Evolutionary conservation across 371 early-diverging fungal species (phyloP), one percentile per base, ranked within the genome.

Genomic region (Rhizopus sp.): DNA sequence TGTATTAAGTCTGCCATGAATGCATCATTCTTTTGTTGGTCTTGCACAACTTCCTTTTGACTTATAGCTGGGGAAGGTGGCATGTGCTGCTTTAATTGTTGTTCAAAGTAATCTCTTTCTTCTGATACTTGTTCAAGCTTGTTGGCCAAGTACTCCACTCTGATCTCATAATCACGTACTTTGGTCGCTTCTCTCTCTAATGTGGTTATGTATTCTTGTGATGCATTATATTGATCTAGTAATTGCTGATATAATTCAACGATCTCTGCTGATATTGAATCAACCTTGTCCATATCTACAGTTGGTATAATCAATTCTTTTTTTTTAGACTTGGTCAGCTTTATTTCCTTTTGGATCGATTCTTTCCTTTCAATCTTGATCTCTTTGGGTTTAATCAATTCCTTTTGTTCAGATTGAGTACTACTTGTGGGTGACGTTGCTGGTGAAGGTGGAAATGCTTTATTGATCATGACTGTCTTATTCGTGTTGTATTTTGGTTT

Each of bases 91-190:
- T 40, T 42, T 32, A 56, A 45, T 38, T 78, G 68, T 16, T 67
- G 62, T 50, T 73, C 71, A 41, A 70, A 59, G 13, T 48, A 44
- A 40, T 75, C 75, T 56, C 72, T 66, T 53, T 78, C 75, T 49
- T 70, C 68, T 5, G 75, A 67, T 1, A 71, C 61, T 35, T 75
- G 78, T 15, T 75, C 75, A 15, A 77, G 52, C 39, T 73, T 71
- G n/a, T 68, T 59, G 4, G 72, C 66, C 15, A 77, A 52, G 35
- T 73, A 77, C 50, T 73, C 73, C 7, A 77, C 72, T 29, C 77
- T 69, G 7, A 77, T 73, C 35, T 77, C 73, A 44, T 71, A 73
- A 47, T 77, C 77, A 29, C 77, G 50, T 3, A 70, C 73, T 62
- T 77, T 77, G 4, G 77, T 77, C 1, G 69, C 49, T 52, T 71